A percentile compares a stretch with the other conserved stretches of the same genome.
These are phyloP conservation scores for Arthrobotrys megalospora DNA, from an alignment of 2,329 filamentous ascomycete species.

Conservation along the genomic window DNA sequence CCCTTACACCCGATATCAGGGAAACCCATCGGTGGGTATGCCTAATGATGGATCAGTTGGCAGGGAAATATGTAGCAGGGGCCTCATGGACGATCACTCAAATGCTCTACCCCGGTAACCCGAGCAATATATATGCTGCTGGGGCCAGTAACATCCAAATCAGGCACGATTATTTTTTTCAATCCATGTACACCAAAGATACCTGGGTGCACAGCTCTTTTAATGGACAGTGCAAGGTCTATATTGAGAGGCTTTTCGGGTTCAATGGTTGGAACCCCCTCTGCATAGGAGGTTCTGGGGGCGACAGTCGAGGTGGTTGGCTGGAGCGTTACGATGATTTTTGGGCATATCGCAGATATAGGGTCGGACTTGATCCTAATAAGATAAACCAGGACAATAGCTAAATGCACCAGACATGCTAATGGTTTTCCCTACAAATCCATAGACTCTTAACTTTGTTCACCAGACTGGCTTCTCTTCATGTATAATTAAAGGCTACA, in stretches of 20 bases:
- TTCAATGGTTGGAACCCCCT: not conserved
- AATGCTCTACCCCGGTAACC: too few species aligned
- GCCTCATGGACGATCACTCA: not conserved
- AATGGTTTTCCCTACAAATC: too few species aligned
- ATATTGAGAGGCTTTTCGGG: not conserved
- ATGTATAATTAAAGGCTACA: too few species aligned
- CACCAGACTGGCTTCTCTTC: too few species aligned
- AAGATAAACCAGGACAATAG: too few species aligned
- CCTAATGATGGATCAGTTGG: not conserved
- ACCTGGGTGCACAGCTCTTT: not conserved
- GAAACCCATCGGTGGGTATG: too few species aligned
- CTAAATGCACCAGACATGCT: too few species aligned
- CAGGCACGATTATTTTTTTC: not conserved
- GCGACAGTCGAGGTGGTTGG: not conserved
- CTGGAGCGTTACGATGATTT: not conserved
- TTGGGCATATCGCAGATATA: too few species aligned
- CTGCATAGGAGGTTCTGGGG: not conserved
- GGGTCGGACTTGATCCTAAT: too few species aligned
- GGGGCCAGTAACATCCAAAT: not conserved
- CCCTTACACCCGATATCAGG: too few species aligned
- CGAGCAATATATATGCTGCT: too few species aligned
- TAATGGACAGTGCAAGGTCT: not conserved
- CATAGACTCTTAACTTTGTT: too few species aligned
- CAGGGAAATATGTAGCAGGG: not conserved
- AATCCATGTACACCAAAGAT: not conserved